A percentile compares a stretch with the other conserved stretches of the same genome.
Conservation (phyloP, 116 monocot genomes). For the Iris pallida region DNA sequence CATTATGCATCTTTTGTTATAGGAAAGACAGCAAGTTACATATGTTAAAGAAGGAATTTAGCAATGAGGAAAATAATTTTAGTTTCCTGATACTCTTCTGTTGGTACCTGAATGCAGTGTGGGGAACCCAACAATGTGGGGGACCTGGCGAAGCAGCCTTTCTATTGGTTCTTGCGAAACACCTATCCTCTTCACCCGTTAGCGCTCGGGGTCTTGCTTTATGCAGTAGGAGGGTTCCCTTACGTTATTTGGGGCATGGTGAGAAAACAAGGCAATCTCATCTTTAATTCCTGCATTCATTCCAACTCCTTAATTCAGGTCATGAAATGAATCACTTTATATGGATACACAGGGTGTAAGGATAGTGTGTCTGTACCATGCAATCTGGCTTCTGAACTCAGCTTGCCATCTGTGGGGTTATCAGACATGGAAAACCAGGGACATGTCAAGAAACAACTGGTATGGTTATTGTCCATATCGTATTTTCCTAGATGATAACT, state of each 20-base stretch:
- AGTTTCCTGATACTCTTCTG: no score
- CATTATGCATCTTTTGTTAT: not conserved
- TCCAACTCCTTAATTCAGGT: no score
- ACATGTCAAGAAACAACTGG: constrained; percentile 4
- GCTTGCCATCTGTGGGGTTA: constrained; percentile 11
- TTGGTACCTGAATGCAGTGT: not conserved
- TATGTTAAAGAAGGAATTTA: not conserved
- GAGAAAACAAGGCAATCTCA: not conserved
- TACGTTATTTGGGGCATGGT: constrained; percentile 5
- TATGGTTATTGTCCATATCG: not conserved
- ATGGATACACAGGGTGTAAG: constrained; percentile 4
- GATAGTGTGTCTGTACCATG: not conserved
- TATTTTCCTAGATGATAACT: no score
- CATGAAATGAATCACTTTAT: no score
- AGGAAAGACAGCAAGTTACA: not conserved
- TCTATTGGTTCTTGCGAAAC: not conserved
- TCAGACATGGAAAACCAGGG: constrained; percentile 1
- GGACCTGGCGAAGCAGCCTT: constrained; percentile 30
- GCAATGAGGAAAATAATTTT: no score
- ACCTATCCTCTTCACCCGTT: not conserved
- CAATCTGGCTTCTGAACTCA: constrained; percentile 3
- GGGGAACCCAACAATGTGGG: constrained; percentile 21
- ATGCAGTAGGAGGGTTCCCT: constrained; percentile 6
- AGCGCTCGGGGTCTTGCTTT: not conserved
- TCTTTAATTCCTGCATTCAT: not conserved